Evolutionary conservation across 2,329 filamentous ascomycete species (phyloP), one percentile per base, ranked within the genome.

Genomic region (Phaeosphaeria sp.): DNA sequence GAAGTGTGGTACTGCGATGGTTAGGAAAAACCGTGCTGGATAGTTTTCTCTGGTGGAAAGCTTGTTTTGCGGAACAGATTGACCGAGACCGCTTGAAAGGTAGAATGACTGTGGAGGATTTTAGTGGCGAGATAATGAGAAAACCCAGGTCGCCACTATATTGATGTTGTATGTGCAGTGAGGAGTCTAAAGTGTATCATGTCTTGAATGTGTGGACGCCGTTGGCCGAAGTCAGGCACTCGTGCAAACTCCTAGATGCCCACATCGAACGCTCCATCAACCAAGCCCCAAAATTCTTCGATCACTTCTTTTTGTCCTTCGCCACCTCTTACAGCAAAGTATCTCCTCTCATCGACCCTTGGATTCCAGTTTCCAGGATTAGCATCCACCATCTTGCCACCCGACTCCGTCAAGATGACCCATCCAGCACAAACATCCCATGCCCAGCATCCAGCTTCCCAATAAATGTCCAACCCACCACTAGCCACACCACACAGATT

Each of bases 391-490:
- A 94, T 86, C 51, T 86, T 80, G 0, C 91, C 91, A 0, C 91
- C 91, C 0, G 90, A 89, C 80, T 94, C 91, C 27, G 80, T 79
- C 23, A 94, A 79, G 59, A 94, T 89, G 56, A 89, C 87, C 91
- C 90, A 93, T 0, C 88, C 91, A 5, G 91, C 91, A 71, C 89
- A 91, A 2, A 94, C 91, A 74, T 94, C 91, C 91, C 91, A 94
- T 1, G 90, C 90, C 85, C 90, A 94, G 76, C 90, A 92, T 0
- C 91, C 91, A 39, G 89, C 90, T 78, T 94, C 91, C 91, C 91
- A 94, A 74, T 92, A 94, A 21, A 87, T 68, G 73, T 94, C 91
- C 23, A 92, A 66, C 73, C 87, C 84, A 0, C 91, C 91, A 10
- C 86, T 85, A 2, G 91, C 91, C 3, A 92, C 88, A 41, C 83